These are phyloP conservation scores for Mycena latifolia DNA, from an alignment of 768 basidiomycete species.

Conservation along the genomic window DNA sequence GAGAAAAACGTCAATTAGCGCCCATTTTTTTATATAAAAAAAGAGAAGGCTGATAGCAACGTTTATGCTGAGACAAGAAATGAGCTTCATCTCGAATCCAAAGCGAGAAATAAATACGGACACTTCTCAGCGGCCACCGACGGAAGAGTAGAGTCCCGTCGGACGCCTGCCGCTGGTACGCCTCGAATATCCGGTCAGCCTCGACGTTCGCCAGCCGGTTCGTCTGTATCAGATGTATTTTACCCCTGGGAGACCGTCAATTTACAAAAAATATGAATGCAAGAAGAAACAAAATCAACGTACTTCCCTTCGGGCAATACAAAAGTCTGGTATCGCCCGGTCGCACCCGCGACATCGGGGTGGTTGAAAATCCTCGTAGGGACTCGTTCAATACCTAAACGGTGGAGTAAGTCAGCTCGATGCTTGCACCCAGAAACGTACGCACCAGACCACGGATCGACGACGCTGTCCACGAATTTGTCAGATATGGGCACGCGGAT, in stretches of 20 bases:
- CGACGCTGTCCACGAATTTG: conserved; percentile 14
- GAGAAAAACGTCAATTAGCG: conserved; percentile 25
- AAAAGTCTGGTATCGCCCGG: conserved; percentile 55
- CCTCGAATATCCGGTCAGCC: conserved; percentile 69
- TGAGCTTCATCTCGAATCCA: conserved; percentile 2
- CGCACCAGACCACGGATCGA: conserved; percentile 44
- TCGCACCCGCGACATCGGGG: conserved; percentile 27
- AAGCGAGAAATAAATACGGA: conserved; percentile 50
- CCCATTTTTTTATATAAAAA: too few species aligned
- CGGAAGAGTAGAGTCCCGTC: conserved; percentile 70
- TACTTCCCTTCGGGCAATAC: conserved; percentile 61
- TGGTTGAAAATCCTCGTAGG: conserved; percentile 39
- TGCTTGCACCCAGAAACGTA: not conserved
- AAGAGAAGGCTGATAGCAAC: conserved; percentile 47
- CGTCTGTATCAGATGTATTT: conserved; percentile 69
- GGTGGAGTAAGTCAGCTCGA: not conserved
- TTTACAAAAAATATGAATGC: too few species aligned
- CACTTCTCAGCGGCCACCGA: conserved; percentile 78
- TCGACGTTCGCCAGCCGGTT: conserved; percentile 54
- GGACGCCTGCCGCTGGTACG: conserved; percentile 77
- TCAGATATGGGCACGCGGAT: conserved; percentile 5
- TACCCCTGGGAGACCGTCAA: conserved; percentile 67
- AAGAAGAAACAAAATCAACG: too few species aligned
- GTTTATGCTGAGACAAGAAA: conserved; percentile 73
- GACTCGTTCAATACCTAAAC: conserved; percentile 47